Conservation (phyloP, 2,329 filamentous ascomycete species). For the Aspergillus bombycis region DNA sequence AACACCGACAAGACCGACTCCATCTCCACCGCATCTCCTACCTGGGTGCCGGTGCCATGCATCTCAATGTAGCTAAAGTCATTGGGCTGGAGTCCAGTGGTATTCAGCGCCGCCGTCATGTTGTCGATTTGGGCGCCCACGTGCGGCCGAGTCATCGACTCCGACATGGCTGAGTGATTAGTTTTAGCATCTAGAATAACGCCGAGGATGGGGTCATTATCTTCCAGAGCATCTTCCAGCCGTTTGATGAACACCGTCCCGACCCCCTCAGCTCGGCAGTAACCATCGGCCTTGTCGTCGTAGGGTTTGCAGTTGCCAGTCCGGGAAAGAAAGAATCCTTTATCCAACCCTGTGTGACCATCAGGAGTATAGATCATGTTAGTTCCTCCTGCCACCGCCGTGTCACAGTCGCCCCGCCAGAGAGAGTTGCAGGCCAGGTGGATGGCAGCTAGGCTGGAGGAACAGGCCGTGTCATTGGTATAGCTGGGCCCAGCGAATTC, state of each 20-base stretch:
- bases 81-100: constrained; percentile 40
- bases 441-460: constrained; percentile 70
- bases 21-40: constrained; percentile 42
- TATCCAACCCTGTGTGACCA: constrained; percentile 72
- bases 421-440: constrained; percentile 73
- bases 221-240: constrained; percentile 52
- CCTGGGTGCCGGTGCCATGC: constrained; percentile 44
- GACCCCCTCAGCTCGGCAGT: constrained; percentile 56
- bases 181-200: constrained; percentile 46
- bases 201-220: constrained; percentile 48
- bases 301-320: constrained; percentile 54
- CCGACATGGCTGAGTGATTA: constrained; percentile 42
- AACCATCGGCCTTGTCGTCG: constrained; percentile 55
- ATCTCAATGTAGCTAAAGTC: constrained; percentile 43
- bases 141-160: constrained; percentile 17
- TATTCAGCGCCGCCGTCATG: constrained; percentile 38
- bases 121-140: constrained; percentile 40
- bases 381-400: constrained; percentile 74
- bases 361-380: constrained; percentile 75
- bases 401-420: constrained; percentile 75
- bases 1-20: constrained; percentile 39
- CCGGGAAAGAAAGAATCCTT: constrained; percentile 40
- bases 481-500: constrained; percentile 73
- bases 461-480: constrained; percentile 75
- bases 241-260: constrained; percentile 55